Evolutionary conservation across 306 rosid genomes (phyloP).

Genomic region (Sicyos edulis): DNA sequence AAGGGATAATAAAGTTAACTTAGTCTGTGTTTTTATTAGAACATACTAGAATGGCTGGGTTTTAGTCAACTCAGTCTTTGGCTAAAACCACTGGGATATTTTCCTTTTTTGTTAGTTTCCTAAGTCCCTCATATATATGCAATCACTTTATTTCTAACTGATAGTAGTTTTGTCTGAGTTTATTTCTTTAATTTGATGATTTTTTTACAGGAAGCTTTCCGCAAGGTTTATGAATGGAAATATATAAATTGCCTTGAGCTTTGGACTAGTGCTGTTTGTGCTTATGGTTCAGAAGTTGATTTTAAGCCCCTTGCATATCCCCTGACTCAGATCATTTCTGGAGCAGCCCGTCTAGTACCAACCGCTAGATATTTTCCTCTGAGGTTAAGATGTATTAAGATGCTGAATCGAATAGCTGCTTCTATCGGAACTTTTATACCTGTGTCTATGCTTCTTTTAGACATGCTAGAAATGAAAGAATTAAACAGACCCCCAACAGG

Average conservation of each 20-base stretch:
- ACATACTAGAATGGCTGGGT: too few species aligned
- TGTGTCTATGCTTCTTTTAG: constrained; percentile 81
- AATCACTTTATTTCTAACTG: not conserved
- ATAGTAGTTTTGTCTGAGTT: constrained; percentile 5
- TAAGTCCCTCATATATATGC: not conserved
- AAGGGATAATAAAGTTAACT: not conserved
- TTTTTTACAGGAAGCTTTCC: constrained; percentile 72
- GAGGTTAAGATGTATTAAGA: constrained; percentile 69
- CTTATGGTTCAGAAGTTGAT: constrained; percentile 66
- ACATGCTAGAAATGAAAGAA: constrained; percentile 96
- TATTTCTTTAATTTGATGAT: constrained; percentile 7
- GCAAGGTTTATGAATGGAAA: constrained; percentile 92
- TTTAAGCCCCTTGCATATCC: constrained; percentile 88
- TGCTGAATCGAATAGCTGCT: constrained; percentile 73
- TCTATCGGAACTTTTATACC: constrained; percentile 63
- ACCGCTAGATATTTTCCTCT: constrained; percentile 84
- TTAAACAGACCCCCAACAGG: constrained; percentile 72
- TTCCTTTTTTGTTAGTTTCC: not conserved
- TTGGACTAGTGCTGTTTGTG: constrained; percentile 75
- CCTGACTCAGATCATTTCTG: constrained; percentile 71
- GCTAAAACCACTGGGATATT: not conserved
- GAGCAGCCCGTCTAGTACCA: constrained; percentile 84
- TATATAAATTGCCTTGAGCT: constrained; percentile 89
- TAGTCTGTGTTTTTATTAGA: not conserved
- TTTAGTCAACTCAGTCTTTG: too few species aligned